Base-by-base conservation (phyloP, 192 early-diverging fungal species). In the Lobosporangium transversale region DNA sequence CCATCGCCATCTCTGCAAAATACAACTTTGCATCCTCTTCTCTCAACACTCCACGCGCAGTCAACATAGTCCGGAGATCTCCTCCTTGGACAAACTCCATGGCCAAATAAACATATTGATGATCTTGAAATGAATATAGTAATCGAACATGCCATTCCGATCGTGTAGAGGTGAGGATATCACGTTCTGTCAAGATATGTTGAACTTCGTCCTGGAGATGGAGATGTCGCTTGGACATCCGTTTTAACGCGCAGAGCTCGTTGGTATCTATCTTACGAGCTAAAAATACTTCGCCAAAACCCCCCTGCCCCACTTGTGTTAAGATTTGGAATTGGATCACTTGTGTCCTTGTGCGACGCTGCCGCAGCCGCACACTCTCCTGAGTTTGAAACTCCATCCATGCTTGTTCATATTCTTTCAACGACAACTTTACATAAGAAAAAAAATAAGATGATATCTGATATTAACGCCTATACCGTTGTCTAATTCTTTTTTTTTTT, bases 31-130 rank as follows among this genome's bases (percentile, higher is more conserved):
- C 88, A 51, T 90, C 86, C 2, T 82, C 74, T 76, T 96, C 89
- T 31, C 83, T 78, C 21, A 97, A 78, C 8, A 92, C 79, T 18
- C 71, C 71, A 11, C 63, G 63, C 29, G 87, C 87, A 31, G 89
- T 93, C 20, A 96, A 80, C 59, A 95, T 81, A 32, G 94, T 93
- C 15, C 79, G 79, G 12, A 82, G 79, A 51, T 90, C 87, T 5
- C 93, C 93, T 1, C 92, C 92, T 21, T 85, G 88, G 35, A 94
- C 84, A 54, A 91, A 94, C 53, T 94, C 92, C 71, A 90, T 83
- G 0, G 94, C 90, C 43, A 94, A 66, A 59, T 93, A 94, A 32
- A 94, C 83, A 45, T 92, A 89, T 11, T 89, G 81, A 0, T 83
- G 62, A 17, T 89, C 91, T 65, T 94, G 93, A 80, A 94, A 94